Percentiles rank a stretch among this genome's conserved stretches.
phyloP scores from a whole-genome alignment of 768 basidiomycete genomes.

The Leccinum imitatum region DNA sequence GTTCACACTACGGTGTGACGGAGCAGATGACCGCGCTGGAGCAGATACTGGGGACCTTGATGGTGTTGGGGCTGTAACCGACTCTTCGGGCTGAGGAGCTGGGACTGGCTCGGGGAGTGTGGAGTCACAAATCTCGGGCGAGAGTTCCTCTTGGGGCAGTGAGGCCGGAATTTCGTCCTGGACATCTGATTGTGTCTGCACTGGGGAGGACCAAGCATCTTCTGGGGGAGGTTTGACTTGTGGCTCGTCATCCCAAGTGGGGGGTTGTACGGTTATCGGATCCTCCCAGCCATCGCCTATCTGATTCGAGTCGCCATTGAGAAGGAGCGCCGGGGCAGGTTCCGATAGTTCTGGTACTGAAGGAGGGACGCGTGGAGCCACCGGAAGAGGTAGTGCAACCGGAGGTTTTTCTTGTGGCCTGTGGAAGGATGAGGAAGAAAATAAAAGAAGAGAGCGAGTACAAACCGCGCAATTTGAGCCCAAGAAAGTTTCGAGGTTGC shows the following conservation, averaged over 20 bases:
- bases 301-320: slow-evolving; percentile 35
- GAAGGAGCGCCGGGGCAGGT: slow-evolving; percentile 29
- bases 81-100: slow-evolving; percentile 25
- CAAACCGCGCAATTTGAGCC: slow-evolving; percentile 76
- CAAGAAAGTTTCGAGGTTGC: slow-evolving; percentile 79
- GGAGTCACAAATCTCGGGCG: slow-evolving; percentile 19
- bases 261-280: slow-evolving; percentile 65
- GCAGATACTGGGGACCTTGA: slow-evolving; percentile 46
- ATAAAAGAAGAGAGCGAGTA: not conserved
- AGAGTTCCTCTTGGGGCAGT: slow-evolving; percentile 36
- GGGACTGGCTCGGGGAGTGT: slow-evolving; percentile 18
- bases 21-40: slow-evolving; percentile 50
- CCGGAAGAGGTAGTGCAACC: slow-evolving; percentile 38
- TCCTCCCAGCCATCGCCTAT: slow-evolving; percentile 62
- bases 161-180: slow-evolving; percentile 18
- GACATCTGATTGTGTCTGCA: slow-evolving; percentile 25
- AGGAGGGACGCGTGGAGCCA: slow-evolving; percentile 17
- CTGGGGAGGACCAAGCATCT: slow-evolving; percentile 35
- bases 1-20: slow-evolving; percentile 54
- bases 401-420: slow-evolving; percentile 69
- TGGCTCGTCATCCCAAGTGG: slow-evolving; percentile 72
- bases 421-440: slow-evolving; percentile 8
- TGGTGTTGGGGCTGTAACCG: slow-evolving; percentile 33
- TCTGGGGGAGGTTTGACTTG: slow-evolving; percentile 35
- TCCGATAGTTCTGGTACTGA: slow-evolving; percentile 26